Evolutionary conservation across 768 basidiomycete genomes (phyloP).

Genomic region (Roridomyces roridus): DNA sequence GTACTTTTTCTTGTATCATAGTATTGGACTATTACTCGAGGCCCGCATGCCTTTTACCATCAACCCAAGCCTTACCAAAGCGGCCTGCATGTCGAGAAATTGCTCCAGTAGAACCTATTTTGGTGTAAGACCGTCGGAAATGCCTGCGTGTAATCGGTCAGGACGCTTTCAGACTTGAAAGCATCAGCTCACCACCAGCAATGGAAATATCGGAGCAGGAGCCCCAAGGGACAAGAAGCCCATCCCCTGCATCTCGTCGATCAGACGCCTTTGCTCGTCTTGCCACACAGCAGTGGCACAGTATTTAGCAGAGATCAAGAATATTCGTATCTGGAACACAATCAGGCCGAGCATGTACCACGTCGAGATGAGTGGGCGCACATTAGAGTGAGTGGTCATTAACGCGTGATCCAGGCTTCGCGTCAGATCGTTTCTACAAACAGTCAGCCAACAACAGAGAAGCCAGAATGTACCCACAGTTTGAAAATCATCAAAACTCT

Average conservation of each 20-base stretch:
- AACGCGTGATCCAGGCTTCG: conserved; percentile 83
- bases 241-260: conserved; percentile 51
- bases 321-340: conserved; percentile 73
- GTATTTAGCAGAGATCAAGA: conserved; percentile 89
- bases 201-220: conserved; percentile 55
- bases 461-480: conserved; percentile 79
- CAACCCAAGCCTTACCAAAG: conserved; percentile 66
- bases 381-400: conserved; percentile 86
- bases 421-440: conserved; percentile 31
- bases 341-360: background rate
- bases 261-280: conserved; percentile 60
- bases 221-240: conserved; percentile 56
- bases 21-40: conserved; percentile 37
- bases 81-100: conserved; percentile 68
- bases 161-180: background rate
- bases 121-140: conserved; percentile 59
- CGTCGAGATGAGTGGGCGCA: conserved; percentile 32
- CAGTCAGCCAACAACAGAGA: background rate
- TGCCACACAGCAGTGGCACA: conserved; percentile 83
- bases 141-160: conserved; percentile 47
- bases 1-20: conserved; percentile 19
- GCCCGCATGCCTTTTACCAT: conserved; percentile 75
- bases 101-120: conserved; percentile 61
- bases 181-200: conserved; percentile 70
- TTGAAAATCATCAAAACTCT: conserved; percentile 85